Evolutionary conservation across 1,284 basidiomycete species (phyloP).

Genomic region (Sporisorium reilianum): DNA sequence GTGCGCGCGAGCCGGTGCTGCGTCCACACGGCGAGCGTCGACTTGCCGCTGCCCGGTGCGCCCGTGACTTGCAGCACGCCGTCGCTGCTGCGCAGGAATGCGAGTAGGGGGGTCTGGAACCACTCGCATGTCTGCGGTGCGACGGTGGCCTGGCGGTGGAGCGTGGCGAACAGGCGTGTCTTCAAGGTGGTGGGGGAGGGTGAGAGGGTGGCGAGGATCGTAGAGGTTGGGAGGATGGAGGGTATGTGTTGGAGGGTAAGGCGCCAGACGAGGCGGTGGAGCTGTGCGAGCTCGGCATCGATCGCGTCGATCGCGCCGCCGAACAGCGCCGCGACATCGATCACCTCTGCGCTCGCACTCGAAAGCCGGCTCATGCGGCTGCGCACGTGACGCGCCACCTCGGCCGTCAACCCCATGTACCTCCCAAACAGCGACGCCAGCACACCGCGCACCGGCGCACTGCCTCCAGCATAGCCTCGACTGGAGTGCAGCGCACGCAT

Average conservation of each 20-base stretch:
- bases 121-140: conserved; percentile 10
- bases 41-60: conserved; percentile 3
- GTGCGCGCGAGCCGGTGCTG: conserved; percentile 4
- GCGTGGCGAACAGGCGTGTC: conserved; percentile 11
- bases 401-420: conserved; percentile 6
- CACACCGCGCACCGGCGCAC: not conserved
- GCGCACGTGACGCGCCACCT: conserved; percentile 6
- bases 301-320: conserved; percentile 12
- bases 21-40: conserved; percentile 6
- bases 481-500: conserved; percentile 3
- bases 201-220: too few relatives aligned
- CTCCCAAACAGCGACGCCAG: not conserved
- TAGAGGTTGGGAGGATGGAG: too few relatives aligned
- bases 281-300: not conserved
- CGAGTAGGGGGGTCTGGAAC: conserved; percentile 9
- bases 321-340: conserved; percentile 10
- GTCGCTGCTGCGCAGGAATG: conserved; percentile 9
- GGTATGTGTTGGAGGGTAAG: conserved; percentile 3
- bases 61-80: conserved; percentile 8
- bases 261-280: conserved; percentile 3
- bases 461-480: not conserved
- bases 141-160: conserved; percentile 6
- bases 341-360: not conserved
- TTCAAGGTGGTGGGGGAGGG: conserved; percentile 25
- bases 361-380: conserved; percentile 10